A percentile compares a stretch with the other conserved stretches of the same genome.
phyloP scores from a whole-genome alignment of 331 rosid species.

The Dryas integrifolia region DNA sequence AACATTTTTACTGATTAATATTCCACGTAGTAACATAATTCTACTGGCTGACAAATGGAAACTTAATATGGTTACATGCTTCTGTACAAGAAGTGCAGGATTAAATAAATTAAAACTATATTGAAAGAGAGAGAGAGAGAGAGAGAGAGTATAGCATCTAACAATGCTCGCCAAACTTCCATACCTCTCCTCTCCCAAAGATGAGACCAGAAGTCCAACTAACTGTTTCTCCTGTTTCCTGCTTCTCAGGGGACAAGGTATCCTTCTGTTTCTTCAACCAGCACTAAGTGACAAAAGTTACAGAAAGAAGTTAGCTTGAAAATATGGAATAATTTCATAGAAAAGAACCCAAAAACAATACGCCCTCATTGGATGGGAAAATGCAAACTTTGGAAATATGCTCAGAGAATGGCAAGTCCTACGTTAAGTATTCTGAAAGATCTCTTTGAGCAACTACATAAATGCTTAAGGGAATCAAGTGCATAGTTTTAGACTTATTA shows the following conservation, averaged over 20 bases:
- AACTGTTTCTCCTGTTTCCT: conserved; percentile 43
- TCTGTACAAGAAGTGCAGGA: not conserved
- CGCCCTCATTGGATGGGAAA: not conserved
- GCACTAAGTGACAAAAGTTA: conserved; percentile 50
- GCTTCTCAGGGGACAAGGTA: conserved; percentile 61
- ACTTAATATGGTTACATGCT: not conserved
- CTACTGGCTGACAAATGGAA: not conserved
- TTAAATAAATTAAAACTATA: not conserved
- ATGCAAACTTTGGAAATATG: not conserved
- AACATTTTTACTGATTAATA: not conserved
- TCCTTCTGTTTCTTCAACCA: conserved; percentile 98
- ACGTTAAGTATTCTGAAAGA: not conserved
- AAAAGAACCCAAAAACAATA: not conserved
- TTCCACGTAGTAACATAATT: not conserved
- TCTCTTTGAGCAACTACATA: not conserved
- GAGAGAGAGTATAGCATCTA: not conserved
- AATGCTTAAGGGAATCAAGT: not conserved
- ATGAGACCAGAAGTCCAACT: conserved; percentile 90
- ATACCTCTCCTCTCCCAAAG: conserved; percentile 88
- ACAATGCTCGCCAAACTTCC: conserved; percentile 5
- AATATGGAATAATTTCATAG: not conserved
- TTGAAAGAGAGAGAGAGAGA: too few species aligned
- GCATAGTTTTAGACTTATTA: not conserved
- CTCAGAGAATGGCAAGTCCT: not conserved
- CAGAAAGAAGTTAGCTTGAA: conserved; percentile 12